Evolutionary conservation across 148 eudicot species (phyloP).

Genomic region (Euryodendron excelsum): DNA sequence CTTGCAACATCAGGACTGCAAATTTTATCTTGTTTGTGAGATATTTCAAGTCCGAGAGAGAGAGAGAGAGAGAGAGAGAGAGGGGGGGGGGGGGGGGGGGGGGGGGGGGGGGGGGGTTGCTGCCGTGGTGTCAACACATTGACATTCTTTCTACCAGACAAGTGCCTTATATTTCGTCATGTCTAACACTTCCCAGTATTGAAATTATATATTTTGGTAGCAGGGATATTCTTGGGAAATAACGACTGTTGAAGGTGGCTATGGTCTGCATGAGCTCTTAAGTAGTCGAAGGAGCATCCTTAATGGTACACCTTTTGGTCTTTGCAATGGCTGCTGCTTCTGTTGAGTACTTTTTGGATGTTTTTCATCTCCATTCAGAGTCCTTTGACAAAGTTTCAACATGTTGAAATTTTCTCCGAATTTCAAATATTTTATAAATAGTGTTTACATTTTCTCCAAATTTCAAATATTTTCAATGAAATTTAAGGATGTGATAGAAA

Average conservation of each 20-base stretch:
- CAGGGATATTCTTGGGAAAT: slow-evolving; percentile 99
- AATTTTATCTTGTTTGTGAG: background rate
- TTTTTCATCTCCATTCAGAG: background rate
- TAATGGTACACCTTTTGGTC: slow-evolving; percentile 49
- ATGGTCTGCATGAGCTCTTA: slow-evolving; percentile 80
- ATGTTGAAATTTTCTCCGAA: background rate
- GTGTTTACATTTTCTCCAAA: background rate
- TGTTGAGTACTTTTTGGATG: background rate
- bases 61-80: too few relatives aligned
- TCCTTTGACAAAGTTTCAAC: background rate
- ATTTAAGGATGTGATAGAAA: background rate
- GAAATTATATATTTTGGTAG: slow-evolving; percentile 14
- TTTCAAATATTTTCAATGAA: too few relatives aligned
- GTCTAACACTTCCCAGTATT: background rate
- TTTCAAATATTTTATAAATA: background rate
- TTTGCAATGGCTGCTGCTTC: background rate
- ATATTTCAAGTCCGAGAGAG: background rate
- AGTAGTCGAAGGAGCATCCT: slow-evolving; percentile 67
- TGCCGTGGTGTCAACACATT: background rate
- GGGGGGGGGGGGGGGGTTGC: too few relatives aligned
- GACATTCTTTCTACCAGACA: background rate
- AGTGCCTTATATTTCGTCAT: background rate
- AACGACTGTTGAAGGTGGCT: slow-evolving; percentile 94
- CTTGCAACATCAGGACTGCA: background rate
- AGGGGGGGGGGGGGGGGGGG: too few relatives aligned